Base-by-base conservation (phyloP, 1,284 basidiomycete species). In the Trametes sp. region DNA sequence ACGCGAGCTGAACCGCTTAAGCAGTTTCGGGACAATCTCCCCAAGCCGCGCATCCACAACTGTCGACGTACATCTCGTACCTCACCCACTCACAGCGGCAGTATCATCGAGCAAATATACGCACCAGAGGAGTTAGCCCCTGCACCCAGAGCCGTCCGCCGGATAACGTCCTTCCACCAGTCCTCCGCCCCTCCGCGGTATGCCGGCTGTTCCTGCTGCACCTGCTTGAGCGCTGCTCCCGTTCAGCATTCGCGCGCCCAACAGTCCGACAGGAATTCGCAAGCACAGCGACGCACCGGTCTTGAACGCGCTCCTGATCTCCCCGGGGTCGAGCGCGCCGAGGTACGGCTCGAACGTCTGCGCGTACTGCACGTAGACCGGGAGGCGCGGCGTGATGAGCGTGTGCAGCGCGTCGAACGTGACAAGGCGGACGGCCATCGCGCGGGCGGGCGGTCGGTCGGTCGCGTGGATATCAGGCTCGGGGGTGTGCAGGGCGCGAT, bases 91-190 rank as follows among this genome's bases (percentile, higher is more conserved):
- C 26, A 10, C 28, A 29, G 13, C 36, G 44, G 13, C n/a, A 11
- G 28, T n/a, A 42, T 10, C 21, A 50, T 54, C 35, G 21, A 2
- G 54, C 23, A 69, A 6, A 41, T 1, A 3, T n/a, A 41, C 79
- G 52, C 59, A 88, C 89, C 81, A 70, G 76, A 68, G 53, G 80
- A 72, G 73, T 88, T 79, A 11, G 87, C 90, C 4, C 89, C 90
- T 46, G 91, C 90, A 7, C 86, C 88, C 5, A 91, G 71, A 24
- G 90, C 92, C 44, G 91, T 93, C 61, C 84, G 77, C 55, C 78
- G 80, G 65, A 93, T 87, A 48, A 93, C 90, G 65, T 90, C 87
- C 29, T 77, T 74, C 91, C 91, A 93, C 90, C 90, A 93, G 6
- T 71, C 75, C 42, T 81, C 73, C 52, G 81, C 81, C 41, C 87